These are phyloP conservation scores for Conticribra guillardii DNA, from an alignment of 108 stramenopile species.

Conservation along the genomic window DNA sequence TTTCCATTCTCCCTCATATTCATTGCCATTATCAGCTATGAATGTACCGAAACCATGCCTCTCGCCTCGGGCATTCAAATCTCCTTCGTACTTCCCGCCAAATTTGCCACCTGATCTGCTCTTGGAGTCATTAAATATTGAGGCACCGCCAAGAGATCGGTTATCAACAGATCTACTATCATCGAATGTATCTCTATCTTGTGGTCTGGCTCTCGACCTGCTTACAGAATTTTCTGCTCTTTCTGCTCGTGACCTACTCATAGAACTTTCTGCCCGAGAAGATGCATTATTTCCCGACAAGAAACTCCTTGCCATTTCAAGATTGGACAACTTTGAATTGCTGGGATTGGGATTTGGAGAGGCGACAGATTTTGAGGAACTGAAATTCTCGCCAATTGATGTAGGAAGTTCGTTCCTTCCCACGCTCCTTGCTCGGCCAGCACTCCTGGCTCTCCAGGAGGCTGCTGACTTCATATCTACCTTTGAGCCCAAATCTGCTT, in stretches of 20 bases:
- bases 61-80: conserved; percentile 46
- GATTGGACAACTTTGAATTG: conserved; percentile 40
- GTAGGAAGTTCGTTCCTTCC: conserved; percentile 20
- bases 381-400: conserved; percentile 7
- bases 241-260: conserved; percentile 17
- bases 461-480: conserved; percentile 30
- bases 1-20: conserved; percentile 51
- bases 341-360: not conserved
- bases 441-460: conserved; percentile 37
- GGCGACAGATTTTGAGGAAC: conserved; percentile 28
- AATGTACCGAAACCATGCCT: conserved; percentile 46
- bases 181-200: conserved; percentile 46
- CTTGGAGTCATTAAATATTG: conserved; percentile 34
- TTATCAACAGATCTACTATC: conserved; percentile 34
- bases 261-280: not conserved
- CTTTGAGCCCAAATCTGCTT: conserved; percentile 31
- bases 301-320: conserved; percentile 44
- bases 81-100: conserved; percentile 47
- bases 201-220: conserved; percentile 27
- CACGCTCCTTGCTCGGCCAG: conserved; percentile 23
- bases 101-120: conserved; percentile 24
- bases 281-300: conserved; percentile 9
- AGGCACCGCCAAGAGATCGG: conserved; percentile 39
- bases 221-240: not conserved
- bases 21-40: conserved; percentile 50